phyloP scores from a whole-genome alignment of 2,329 filamentous ascomycete species.

The Fusarium aywerte region DNA sequence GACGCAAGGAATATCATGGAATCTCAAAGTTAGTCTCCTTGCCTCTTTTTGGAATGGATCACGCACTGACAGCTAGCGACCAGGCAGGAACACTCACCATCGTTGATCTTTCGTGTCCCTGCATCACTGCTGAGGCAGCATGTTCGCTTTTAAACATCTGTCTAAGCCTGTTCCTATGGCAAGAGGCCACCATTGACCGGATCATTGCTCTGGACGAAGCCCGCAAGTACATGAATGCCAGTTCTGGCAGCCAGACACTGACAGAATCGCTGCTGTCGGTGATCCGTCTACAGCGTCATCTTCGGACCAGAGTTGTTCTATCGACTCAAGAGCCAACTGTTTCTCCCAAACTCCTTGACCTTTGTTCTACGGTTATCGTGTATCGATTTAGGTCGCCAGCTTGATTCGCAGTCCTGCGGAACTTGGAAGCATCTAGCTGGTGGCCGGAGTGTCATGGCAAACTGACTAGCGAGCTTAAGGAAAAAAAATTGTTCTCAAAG shows the following conservation, averaged over 20 bases:
- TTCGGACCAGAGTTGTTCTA: background rate
- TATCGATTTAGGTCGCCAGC: background rate
- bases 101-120: background rate
- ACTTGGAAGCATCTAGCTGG: background rate
- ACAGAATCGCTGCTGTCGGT: background rate
- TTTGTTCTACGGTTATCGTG: background rate
- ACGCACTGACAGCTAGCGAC: background rate
- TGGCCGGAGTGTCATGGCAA: background rate
- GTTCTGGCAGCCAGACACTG: background rate
- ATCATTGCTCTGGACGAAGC: background rate
- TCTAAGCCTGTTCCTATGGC: background rate
- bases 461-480: background rate
- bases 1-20: background rate
- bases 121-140: background rate
- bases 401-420: background rate
- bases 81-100: background rate
- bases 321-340: slow-evolving; percentile 6
- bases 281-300: background rate
- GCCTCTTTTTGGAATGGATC: fast-evolving
- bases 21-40: background rate
- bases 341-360: background rate
- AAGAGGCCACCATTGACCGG: background rate
- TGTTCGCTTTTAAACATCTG: background rate
- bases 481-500: too few species aligned
- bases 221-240: slow-evolving; percentile 1